Conservation (phyloP, 176 grass and related monocot species). For the Miscanthus lutarioriparius region DNA sequence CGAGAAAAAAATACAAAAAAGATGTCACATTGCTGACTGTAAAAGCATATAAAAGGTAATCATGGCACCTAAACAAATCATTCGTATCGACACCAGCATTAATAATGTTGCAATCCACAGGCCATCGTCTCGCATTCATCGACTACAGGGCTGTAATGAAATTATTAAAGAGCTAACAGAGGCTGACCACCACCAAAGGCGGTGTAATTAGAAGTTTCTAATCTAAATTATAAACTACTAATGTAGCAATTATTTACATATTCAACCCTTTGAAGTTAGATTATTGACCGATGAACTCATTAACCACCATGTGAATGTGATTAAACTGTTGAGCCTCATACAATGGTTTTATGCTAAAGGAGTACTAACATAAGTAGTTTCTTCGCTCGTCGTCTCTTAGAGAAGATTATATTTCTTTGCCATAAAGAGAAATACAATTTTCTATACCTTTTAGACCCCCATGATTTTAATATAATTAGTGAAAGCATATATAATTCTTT, state of each 20-base stretch:
- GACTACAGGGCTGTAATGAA: background rate
- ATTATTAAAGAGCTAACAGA: background rate
- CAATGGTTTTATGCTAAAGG: no score
- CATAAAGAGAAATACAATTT: no score
- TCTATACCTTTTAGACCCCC: no score
- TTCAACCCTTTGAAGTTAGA: background rate
- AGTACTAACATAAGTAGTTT: no score
- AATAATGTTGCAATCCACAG: background rate
- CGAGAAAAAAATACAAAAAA: no score
- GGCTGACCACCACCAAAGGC: background rate
- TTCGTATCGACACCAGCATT: background rate
- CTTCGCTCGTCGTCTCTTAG: no score
- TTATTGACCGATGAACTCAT: background rate
- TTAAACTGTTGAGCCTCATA: background rate
- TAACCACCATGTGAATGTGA: background rate
- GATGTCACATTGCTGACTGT: no score
- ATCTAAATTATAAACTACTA: background rate
- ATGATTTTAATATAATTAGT: no score
- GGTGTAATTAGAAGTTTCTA: background rate
- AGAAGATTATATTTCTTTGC: no score
- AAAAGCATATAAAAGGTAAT: no score
- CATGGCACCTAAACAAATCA: constrained; percentile 10
- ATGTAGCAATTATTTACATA: background rate
- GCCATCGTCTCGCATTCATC: background rate
- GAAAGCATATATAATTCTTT: no score